Evolutionary conservation across 192 early-diverging fungal species (phyloP).

Genomic region (Backusella morwellensis): DNA sequence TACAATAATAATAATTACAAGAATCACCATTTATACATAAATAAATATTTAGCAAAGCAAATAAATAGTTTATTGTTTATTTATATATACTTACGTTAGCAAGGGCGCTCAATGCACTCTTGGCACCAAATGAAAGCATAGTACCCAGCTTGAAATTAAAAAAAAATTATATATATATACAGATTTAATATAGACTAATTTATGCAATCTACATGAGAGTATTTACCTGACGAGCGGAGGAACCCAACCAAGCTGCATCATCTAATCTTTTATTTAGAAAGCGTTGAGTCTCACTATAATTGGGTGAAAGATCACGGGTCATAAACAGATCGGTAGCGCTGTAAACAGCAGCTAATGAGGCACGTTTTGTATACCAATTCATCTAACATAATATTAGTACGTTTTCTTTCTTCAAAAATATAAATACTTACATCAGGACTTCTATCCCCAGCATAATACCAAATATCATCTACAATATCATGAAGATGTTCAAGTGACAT

Average conservation of each 20-base stretch:
- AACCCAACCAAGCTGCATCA: constrained; percentile 62
- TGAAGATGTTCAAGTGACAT: constrained; percentile 66
- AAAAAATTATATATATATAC: no score
- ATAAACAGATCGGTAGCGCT: constrained; percentile 90
- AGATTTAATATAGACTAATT: not conserved
- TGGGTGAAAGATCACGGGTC: constrained; percentile 83
- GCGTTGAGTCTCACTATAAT: constrained; percentile 65
- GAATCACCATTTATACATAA: no score
- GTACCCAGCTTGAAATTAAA: constrained; percentile 26
- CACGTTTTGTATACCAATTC: constrained; percentile 89
- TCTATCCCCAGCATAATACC: constrained; percentile 83
- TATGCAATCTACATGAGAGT: not conserved
- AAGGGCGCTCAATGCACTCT: constrained; percentile 41
- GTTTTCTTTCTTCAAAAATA: not conserved
- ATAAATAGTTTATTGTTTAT: not conserved
- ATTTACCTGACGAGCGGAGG: constrained; percentile 40
- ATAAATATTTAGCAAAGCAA: not conserved
- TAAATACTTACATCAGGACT: constrained; percentile 63
- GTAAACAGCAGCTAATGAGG: constrained; percentile 79
- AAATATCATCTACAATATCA: constrained; percentile 80
- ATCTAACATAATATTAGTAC: constrained; percentile 44
- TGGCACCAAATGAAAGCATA: constrained; percentile 44
- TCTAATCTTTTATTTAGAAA: constrained; percentile 82
- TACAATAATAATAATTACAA: no score
- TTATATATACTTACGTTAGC: constrained; percentile 42